Base-by-base conservation (phyloP, 2,329 filamentous ascomycete genomes). In the Colletotrichum shisoi region DNA sequence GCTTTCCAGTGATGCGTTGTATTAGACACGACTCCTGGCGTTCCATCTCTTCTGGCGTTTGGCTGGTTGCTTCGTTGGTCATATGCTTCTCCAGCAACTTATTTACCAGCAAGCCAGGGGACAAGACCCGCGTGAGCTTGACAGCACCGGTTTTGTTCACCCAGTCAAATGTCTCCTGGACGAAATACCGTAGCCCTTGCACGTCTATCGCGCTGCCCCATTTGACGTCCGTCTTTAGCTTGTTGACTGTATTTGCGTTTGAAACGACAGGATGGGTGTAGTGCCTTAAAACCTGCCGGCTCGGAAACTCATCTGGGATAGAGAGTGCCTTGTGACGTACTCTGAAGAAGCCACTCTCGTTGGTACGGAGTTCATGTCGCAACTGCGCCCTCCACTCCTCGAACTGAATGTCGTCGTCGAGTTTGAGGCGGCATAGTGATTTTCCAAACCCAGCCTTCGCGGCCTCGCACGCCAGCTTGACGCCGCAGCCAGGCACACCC, bases 261-360 rank as follows among this genome's bases (percentile, higher is more conserved):
- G 94, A 97, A 3, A 97, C 90, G 1, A 91, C 88, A 0, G 95
- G 95, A 73, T 94, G 89, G 0, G 91, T 94, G 72, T 99, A 99
- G 74, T 92, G 97, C 12, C 91, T 85, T 21, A 98, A 80, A 8
- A 97, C 87, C 48, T 93, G 90, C 53, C 86, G 79, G 69, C 92
- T 89, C 0, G 95, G 95, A 71, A 98, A 99, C 42, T 85, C 83
- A 0, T 92, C 88, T 0, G 94, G 94, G 39, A 99, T 91, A 4
- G 78, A 81, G 53, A 97, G 79, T 2, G 87, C 85, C 70, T 87
- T 90, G 74, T 95, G 92, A 73, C 88, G 92, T 15, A 85, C 88
- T 48, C 87, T 85, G 77, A 99, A 99, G 73, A 89, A 88, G 3
- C 90, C 89, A 73, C 87, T 91, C 74, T 95, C 89, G 74, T 99